phyloP scores from a whole-genome alignment of 2,329 filamentous ascomycete species.

The Trichoderma brevicompactum region DNA sequence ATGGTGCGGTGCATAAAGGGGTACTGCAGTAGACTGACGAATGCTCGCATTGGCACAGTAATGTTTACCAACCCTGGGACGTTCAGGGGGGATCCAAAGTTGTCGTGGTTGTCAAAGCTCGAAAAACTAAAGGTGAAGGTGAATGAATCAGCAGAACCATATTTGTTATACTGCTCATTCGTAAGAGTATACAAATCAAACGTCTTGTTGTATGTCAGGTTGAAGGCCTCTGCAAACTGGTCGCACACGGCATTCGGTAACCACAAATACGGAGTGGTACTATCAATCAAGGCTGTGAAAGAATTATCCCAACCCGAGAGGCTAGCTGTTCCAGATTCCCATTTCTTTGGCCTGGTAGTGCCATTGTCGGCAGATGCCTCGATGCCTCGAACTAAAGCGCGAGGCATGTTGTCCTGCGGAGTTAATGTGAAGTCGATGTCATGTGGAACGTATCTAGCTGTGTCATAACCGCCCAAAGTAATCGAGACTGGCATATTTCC shows the following conservation, averaged over 20 bases:
- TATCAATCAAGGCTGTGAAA: constrained; percentile 63
- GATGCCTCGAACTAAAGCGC: constrained; percentile 64
- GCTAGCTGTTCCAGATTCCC: constrained; percentile 45
- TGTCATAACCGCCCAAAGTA: constrained; percentile 73
- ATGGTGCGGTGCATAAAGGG: constrained; percentile 52
- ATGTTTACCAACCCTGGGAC: constrained; percentile 60
- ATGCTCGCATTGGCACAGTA: constrained; percentile 56
- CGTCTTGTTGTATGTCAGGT: constrained; percentile 66
- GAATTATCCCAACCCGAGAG: constrained; percentile 53
- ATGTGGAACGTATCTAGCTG: constrained; percentile 64
- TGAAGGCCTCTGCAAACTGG: constrained; percentile 66
- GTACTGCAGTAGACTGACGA: constrained; percentile 55
- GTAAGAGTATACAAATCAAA: constrained; percentile 68
- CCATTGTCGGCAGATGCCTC: constrained; percentile 44
- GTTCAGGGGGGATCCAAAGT: constrained; percentile 55
- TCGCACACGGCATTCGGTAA: constrained; percentile 64
- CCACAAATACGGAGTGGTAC: constrained; percentile 67
- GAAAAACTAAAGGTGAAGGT: constrained; percentile 62
- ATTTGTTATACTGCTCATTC: constrained; percentile 58
- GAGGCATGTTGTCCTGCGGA: constrained; percentile 58
- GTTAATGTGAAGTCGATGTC: constrained; percentile 62
- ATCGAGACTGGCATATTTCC: constrained; percentile 57
- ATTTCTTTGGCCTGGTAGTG: constrained; percentile 40
- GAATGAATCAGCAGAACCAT: constrained; percentile 49
- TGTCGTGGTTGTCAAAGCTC: constrained; percentile 57